Base-by-base conservation (phyloP, 140 eudicot genomes). In the Flaveria floridana region DNA sequence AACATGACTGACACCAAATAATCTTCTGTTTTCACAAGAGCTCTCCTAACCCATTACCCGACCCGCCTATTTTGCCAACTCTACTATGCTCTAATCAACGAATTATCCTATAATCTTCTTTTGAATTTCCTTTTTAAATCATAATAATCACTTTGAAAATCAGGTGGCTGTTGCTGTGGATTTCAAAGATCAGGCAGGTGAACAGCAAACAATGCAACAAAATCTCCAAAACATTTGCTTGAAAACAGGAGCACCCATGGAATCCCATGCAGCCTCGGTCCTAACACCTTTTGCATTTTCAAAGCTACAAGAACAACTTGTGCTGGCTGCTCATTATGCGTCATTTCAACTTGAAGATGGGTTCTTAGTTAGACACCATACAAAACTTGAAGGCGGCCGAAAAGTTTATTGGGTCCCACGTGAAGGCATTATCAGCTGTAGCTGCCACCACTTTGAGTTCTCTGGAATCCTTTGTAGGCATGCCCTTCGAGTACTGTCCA, bases 221-320 rank as follows among this genome's bases (percentile, higher is more conserved):
- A 95, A 95, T 73, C 86, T 95, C 50, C 99, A 95, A 84, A 95
- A 91, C 82, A 91, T 95, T 7, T 87, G 91, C 85, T 86, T 95
- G 28, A 95, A 95, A 87, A 95, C 99, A 0, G 97, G 97, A 11
- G 96, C 99, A 4, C 97, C 99, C 7, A 95, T 91, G 99, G 99
- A 95, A 82, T 91, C 99, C 4, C 96, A 95, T 67, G 97, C 99
- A 2, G 90, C 99, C 63, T 71, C 91, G 25, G 73, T 95, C 42
- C 86, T 95, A 42, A 95, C 99, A 19, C 99, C 99, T 41, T 91
- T 80, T 28, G 97, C 99, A 34, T 95, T 95, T 69, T 87, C 97
- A 7, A 95, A 89, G 85, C 96, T 95, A 76, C 99, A 95, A 84
- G 99, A 95, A 65, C 99, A 95, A 64, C 95, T 95, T 11, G 96